These are phyloP conservation scores for Climacium dendroides DNA, from an alignment of 225 moss, liverwort and hornwort species.

Conservation along the genomic window DNA sequence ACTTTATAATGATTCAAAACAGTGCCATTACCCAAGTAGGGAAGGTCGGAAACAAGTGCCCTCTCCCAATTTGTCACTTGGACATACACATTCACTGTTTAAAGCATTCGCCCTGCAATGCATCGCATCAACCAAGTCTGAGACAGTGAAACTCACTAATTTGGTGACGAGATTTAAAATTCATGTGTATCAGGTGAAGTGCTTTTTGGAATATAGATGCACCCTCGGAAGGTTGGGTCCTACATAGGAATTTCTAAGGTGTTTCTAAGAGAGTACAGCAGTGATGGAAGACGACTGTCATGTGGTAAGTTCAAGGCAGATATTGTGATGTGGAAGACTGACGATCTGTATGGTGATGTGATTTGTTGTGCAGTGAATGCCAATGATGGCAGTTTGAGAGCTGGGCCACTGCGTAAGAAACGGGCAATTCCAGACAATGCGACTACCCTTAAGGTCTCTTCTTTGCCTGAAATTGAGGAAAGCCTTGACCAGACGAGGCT, in stretches of 20 bases:
- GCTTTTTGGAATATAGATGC: background rate
- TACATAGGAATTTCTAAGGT: background rate
- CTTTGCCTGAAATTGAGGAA: background rate
- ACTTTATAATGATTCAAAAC: background rate
- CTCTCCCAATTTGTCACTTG: background rate
- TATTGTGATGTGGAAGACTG: background rate
- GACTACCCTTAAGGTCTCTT: background rate
- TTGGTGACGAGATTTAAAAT: background rate
- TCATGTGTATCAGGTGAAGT: background rate
- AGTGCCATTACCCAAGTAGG: background rate
- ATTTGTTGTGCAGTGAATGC: slow-evolving; percentile 17
- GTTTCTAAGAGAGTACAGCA: background rate
- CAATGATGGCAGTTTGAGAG: slow-evolving; percentile 43
- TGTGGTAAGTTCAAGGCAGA: background rate
- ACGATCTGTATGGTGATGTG: background rate
- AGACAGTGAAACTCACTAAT: background rate
- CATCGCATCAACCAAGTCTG: background rate
- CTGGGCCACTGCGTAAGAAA: slow-evolving; percentile 46
- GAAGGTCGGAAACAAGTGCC: background rate
- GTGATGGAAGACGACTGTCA: background rate
- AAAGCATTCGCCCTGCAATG: background rate
- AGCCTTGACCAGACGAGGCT: background rate
- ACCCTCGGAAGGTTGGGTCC: background rate
- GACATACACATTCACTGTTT: background rate
- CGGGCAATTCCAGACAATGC: background rate